Percentiles rank a stretch among this genome's conserved stretches.
Evolutionary conservation across 768 basidiomycete species (phyloP).

Genomic region (Rhodotorula kratochvilovae): DNA sequence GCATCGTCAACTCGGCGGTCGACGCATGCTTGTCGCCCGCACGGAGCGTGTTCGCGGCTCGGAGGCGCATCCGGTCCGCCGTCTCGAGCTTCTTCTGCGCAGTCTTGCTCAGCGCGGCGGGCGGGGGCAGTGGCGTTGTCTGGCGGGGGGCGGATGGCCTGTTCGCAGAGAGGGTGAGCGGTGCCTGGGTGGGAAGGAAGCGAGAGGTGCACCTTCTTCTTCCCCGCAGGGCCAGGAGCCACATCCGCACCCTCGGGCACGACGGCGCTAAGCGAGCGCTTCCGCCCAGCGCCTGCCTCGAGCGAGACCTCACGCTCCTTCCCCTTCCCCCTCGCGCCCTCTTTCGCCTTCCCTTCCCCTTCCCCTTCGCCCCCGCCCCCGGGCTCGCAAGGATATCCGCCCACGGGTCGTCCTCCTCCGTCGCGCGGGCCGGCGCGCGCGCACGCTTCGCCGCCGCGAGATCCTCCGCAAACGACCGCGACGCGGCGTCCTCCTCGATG

Average conservation of each 20-base stretch:
- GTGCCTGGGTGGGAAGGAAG: too few relatives aligned
- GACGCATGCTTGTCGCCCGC: slow-evolving; percentile 21
- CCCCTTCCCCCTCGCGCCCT: neutral
- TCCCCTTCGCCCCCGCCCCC: neutral
- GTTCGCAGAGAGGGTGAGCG: neutral
- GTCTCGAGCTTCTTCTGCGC: slow-evolving; percentile 30
- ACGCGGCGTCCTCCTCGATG: neutral
- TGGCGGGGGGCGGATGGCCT: neutral
- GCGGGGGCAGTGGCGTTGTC: neutral
- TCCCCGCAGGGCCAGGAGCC: neutral
- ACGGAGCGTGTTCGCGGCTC: slow-evolving; percentile 27
- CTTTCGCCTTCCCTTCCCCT: neutral
- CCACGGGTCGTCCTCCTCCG: slow-evolving; percentile 10
- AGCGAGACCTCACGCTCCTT: neutral
- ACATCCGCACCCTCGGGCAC: neutral
- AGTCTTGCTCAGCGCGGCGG: slow-evolving; percentile 1
- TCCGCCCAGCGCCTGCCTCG: neutral
- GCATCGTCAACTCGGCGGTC: slow-evolving; percentile 29
- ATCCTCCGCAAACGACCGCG: neutral
- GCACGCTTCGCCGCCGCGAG: neutral
- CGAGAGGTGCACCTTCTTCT: neutral
- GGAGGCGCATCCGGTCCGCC: slow-evolving; percentile 8
- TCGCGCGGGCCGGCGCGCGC: neutral
- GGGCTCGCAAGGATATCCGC: neutral
- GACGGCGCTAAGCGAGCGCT: neutral